Percentiles rank a stretch among this genome's conserved stretches.
Evolutionary conservation across 441 rosid species (phyloP).

Genomic region (Adansonia grandidieri): DNA sequence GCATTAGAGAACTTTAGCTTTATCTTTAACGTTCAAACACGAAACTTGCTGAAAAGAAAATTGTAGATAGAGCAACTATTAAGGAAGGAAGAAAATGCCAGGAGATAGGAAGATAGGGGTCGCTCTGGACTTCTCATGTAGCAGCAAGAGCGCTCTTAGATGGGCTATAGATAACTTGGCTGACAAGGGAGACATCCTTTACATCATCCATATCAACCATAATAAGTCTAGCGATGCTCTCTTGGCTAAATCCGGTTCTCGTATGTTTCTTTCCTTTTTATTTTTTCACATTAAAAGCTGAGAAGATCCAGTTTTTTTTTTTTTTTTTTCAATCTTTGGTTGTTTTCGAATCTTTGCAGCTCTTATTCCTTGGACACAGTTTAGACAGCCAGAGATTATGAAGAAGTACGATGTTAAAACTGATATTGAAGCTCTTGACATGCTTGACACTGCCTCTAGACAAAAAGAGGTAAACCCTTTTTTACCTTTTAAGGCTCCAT

Average conservation of each 20-base stretch:
- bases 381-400: conserved; percentile 73
- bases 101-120: conserved; percentile 70
- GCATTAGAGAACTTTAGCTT: too few species aligned
- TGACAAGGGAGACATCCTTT: conserved; percentile 66
- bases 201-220: conserved; percentile 64
- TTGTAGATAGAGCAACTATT: background rate
- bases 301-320: background rate
- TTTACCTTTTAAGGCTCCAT: background rate
- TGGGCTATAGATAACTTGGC: conserved; percentile 86
- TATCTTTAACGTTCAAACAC: background rate
- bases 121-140: conserved; percentile 86
- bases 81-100: conserved; percentile 42
- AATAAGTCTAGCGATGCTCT: conserved; percentile 50
- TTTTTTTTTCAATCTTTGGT: conserved; percentile 13
- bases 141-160: conserved; percentile 83
- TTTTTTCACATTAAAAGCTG: background rate
- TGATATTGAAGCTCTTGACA: conserved; percentile 70
- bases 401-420: conserved; percentile 56
- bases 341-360: conserved; percentile 42
- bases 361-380: conserved; percentile 77
- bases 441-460: conserved; percentile 76
- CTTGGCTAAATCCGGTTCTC: conserved; percentile 74
- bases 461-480: conserved; percentile 66
- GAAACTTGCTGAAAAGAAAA: background rate
- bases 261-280: conserved; percentile 41